Evolutionary conservation across 768 basidiomycete genomes (phyloP).

Genomic region (Amanita rimosa): DNA sequence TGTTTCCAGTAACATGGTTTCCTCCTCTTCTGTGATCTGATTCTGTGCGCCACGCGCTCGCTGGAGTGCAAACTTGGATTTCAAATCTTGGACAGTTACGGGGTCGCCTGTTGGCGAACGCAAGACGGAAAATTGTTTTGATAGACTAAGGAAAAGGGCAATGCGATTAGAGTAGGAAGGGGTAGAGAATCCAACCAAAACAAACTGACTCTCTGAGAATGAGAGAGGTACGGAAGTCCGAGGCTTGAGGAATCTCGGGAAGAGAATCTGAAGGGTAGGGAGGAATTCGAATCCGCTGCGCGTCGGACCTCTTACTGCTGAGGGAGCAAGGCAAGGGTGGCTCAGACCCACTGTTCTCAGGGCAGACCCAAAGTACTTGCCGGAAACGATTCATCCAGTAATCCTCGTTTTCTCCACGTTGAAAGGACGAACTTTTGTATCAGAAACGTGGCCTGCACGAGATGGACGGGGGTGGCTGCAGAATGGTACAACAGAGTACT

Average conservation of each 20-base stretch:
- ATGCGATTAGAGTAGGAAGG: constrained; percentile 5
- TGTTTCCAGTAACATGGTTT: constrained; percentile 74
- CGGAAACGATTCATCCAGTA: constrained; percentile 69
- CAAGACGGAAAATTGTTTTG: constrained; percentile 74
- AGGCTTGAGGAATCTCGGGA: constrained; percentile 51
- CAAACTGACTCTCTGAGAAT: constrained; percentile 73
- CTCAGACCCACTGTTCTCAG: constrained; percentile 16
- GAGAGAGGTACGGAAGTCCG: constrained; percentile 79
- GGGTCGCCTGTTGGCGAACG: constrained; percentile 58
- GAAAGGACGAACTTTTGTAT: constrained; percentile 24
- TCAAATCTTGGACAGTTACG: constrained; percentile 52
- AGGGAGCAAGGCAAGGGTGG: constrained; percentile 11
- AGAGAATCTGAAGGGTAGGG: constrained; percentile 21
- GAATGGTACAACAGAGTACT: not conserved
- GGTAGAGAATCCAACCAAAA: not conserved
- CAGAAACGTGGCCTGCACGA: constrained; percentile 75
- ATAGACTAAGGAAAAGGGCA: constrained; percentile 41
- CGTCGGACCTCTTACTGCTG: constrained; percentile 70
- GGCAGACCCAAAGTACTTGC: constrained; percentile 32
- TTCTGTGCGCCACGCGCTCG: constrained; percentile 56
- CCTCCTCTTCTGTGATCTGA: constrained; percentile 72
- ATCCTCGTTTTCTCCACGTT: constrained; percentile 68
- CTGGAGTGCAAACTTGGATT: constrained; percentile 62
- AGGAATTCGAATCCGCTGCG: constrained; percentile 35
- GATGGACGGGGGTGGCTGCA: constrained; percentile 30